Evolutionary conservation across 1,284 basidiomycete species (phyloP).

Genomic region (Ceratorhiza oryzae-sativae): DNA sequence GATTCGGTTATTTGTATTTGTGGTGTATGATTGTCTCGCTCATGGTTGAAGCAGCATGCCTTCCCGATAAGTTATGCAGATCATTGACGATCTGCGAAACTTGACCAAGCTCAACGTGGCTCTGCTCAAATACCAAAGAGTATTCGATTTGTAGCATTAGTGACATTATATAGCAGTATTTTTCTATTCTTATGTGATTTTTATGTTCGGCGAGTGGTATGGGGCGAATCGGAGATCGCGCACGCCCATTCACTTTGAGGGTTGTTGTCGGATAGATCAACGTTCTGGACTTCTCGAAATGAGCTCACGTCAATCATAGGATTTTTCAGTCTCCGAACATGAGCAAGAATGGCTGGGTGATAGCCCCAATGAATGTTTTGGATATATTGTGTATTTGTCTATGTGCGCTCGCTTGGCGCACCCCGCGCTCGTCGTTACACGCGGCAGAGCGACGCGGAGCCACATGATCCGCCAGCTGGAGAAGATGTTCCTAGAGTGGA

Average conservation of each 20-base stretch:
- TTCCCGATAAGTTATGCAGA: neutral
- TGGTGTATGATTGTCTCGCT: neutral
- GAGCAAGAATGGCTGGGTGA: neutral
- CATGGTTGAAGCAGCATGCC: neutral
- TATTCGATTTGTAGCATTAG: no score
- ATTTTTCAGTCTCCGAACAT: neutral
- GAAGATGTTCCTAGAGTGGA: neutral
- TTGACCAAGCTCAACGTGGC: neutral
- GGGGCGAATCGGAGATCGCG: neutral
- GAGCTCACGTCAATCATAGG: constrained; percentile 4
- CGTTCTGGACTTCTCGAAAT: constrained; percentile 14
- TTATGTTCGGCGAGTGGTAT: no score
- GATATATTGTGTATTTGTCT: neutral
- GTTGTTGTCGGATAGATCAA: neutral
- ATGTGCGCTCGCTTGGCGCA: neutral
- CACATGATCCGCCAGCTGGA: constrained; percentile 8
- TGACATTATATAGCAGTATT: no score
- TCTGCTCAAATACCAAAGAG: no score
- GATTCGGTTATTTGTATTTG: neutral
- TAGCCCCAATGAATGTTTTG: neutral
- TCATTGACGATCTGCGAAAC: constrained; percentile 7
- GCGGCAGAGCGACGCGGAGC: constrained; percentile 9
- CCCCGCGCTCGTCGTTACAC: constrained; percentile 18
- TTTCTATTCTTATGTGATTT: no score
- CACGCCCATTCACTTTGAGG: neutral